phyloP scores from a whole-genome alignment of 1,284 basidiomycete genomes.

The Mycosarcoma maydis region DNA sequence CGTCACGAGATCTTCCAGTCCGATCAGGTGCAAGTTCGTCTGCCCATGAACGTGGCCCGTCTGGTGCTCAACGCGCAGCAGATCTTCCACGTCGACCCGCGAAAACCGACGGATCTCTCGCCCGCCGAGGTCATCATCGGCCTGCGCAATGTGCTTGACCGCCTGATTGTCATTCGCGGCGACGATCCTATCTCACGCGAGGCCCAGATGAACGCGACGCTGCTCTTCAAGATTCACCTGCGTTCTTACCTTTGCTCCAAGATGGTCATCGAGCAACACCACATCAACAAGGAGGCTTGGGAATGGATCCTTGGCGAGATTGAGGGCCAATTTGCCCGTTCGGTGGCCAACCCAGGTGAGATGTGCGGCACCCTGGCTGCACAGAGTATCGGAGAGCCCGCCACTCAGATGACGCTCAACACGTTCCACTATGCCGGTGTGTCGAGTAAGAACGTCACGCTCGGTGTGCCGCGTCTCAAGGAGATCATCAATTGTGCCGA shows the following conservation, averaged over 20 bases:
- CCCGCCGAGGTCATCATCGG: constrained; percentile 86
- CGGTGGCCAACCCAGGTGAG: constrained; percentile 90
- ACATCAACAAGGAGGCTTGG: constrained; percentile 76
- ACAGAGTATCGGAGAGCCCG: constrained; percentile 98
- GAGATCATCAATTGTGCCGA: constrained; percentile 99
- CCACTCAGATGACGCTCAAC: constrained; percentile 99
- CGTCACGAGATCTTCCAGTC: constrained; percentile 81
- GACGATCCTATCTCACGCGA: constrained; percentile 73
- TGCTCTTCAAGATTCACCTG: constrained; percentile 83
- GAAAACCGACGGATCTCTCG: constrained; percentile 90
- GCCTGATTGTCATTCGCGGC: constrained; percentile 78
- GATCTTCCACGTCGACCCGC: constrained; percentile 94
- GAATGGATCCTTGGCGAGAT: constrained; percentile 98
- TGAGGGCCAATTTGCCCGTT: constrained; percentile 77
- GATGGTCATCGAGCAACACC: constrained; percentile 65
- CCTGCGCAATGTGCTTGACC: constrained; percentile 69
- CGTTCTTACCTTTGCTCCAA: constrained; percentile 64
- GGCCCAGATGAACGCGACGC: constrained; percentile 88
- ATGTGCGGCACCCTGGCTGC: constrained; percentile 99
- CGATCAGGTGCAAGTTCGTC: constrained; percentile 76
- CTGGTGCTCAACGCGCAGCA: constrained; percentile 95
- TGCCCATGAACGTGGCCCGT: constrained; percentile 79
- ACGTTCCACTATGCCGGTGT: constrained; percentile 99
- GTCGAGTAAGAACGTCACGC: constrained; percentile 97
- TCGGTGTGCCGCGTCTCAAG: constrained; percentile 97